A percentile compares a stretch with the other conserved stretches of the same genome.
Evolutionary conservation across 1,284 basidiomycete species (phyloP).

Genomic region (Phellopilus nigrolimitatus): DNA sequence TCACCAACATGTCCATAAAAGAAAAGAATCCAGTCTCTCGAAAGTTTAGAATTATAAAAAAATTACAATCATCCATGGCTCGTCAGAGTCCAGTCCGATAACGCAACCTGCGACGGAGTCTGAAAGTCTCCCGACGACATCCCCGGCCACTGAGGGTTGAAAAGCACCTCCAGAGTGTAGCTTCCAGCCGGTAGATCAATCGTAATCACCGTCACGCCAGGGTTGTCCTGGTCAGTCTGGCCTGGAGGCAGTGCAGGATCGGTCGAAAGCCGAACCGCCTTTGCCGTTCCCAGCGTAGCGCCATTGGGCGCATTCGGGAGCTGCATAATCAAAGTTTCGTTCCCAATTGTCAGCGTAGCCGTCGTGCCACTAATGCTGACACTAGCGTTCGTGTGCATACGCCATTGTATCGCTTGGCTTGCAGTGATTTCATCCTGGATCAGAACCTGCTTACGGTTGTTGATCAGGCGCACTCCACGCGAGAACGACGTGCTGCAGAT

Average conservation of each 20-base stretch:
- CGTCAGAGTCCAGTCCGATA: conserved; percentile 66
- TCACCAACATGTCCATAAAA: conserved; percentile 7
- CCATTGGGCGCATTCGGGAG: conserved; percentile 59
- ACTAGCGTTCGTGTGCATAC: conserved; percentile 92
- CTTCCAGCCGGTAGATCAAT: conserved; percentile 70
- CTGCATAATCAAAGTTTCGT: conserved; percentile 40
- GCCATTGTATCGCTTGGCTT: conserved; percentile 70
- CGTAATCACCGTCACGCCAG: conserved; percentile 74
- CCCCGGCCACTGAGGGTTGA: conserved; percentile 82
- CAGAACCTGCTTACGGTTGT: conserved; percentile 87
- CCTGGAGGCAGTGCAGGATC: conserved; percentile 59
- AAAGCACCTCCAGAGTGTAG: conserved; percentile 73
- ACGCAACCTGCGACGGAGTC: conserved; percentile 59
- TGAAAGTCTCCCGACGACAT: conserved; percentile 53
- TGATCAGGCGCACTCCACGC: conserved; percentile 86
- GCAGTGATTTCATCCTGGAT: conserved; percentile 82
- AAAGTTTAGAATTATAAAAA: conserved; percentile 14
- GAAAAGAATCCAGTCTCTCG: too few species aligned
- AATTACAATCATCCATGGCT: conserved; percentile 52
- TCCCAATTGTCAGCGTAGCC: conserved; percentile 48
- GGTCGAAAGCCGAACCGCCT: conserved; percentile 49
- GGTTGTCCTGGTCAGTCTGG: conserved; percentile 68
- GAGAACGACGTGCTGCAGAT: conserved; percentile 53
- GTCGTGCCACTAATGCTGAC: conserved; percentile 52
- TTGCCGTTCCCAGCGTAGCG: conserved; percentile 44